These are phyloP conservation scores for Neurospora hispaniola DNA, from an alignment of 495 filamentous ascomycete species.

Conservation along the genomic window DNA sequence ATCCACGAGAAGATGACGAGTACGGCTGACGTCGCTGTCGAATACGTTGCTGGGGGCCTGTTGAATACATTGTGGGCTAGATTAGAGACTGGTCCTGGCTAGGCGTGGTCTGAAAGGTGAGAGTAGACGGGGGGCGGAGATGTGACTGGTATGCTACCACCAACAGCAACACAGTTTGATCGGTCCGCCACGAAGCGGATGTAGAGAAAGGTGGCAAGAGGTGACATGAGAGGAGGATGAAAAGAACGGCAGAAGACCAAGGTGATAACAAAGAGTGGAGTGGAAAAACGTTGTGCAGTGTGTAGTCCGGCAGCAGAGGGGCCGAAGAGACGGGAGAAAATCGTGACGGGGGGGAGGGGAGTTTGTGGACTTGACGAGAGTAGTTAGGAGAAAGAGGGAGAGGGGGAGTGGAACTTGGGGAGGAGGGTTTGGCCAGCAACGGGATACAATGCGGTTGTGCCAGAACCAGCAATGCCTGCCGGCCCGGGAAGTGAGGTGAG, in stretches of 20 bases:
- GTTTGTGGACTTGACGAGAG: conserved; percentile 12
- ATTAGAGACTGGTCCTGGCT: conserved; percentile 2
- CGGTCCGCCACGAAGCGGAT: not conserved
- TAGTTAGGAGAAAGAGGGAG: not conserved
- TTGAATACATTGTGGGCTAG: conserved; percentile 19
- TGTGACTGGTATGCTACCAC: not conserved
- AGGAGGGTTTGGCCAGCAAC: conserved; percentile 17
- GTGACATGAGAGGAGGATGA: not conserved
- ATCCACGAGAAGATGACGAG: conserved; percentile 26
- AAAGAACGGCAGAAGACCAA: not conserved
- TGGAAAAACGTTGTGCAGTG: conserved; percentile 6
- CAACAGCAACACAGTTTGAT: not conserved
- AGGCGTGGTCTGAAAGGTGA: not conserved
- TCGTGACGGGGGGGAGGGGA: conserved; percentile 6
- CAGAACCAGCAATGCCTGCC: not conserved
- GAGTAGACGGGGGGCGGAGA: not conserved
- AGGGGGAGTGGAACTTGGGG: not conserved
- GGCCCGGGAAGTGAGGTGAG: not conserved
- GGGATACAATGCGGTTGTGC: conserved; percentile 15
- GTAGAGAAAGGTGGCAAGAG: conserved; percentile 1
- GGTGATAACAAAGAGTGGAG: conserved; percentile 14
- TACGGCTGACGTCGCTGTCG: conserved; percentile 24
- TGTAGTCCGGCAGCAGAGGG: conserved; percentile 13
- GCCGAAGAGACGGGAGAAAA: conserved; percentile 14
- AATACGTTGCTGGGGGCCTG: conserved; percentile 21